These are phyloP conservation scores for Dysphania ambrosioides DNA, from an alignment of 148 eudicot species.

Conservation along the genomic window DNA sequence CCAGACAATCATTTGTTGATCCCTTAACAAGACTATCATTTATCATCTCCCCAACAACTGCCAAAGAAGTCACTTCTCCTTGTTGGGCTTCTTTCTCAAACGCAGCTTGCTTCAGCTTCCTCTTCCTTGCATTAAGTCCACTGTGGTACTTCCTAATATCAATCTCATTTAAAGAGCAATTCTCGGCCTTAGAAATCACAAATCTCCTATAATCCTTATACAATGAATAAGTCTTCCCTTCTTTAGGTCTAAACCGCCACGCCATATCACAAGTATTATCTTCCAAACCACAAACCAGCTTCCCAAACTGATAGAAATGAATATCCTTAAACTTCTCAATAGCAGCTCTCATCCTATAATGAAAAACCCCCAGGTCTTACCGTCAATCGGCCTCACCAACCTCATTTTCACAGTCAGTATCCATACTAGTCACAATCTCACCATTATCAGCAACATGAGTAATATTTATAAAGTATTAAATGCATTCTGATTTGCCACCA, in stretches of 20 bases:
- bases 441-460: slow-evolving; percentile 51
- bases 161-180: slow-evolving; percentile 65
- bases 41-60: slow-evolving; percentile 65
- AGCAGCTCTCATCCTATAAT: slow-evolving; percentile 83
- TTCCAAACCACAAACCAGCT: slow-evolving; percentile 60
- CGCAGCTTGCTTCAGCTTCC: slow-evolving; percentile 47
- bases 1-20: no score
- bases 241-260: slow-evolving; percentile 90
- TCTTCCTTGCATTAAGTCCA: slow-evolving; percentile 84
- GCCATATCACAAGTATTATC: slow-evolving; percentile 91
- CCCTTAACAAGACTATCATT: slow-evolving; percentile 79
- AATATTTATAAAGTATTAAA: slow-evolving; percentile 55
- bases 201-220: slow-evolving; percentile 85
- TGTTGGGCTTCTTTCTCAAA: slow-evolving; percentile 47
- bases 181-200: slow-evolving; percentile 49
- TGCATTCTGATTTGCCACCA: slow-evolving; percentile 59
- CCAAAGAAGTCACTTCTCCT: slow-evolving; percentile 32
- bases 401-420: slow-evolving; percentile 47
- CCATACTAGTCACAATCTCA: slow-evolving; percentile 25
- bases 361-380: slow-evolving; percentile 74
- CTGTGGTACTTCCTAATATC: slow-evolving; percentile 81
- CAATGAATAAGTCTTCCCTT: slow-evolving; percentile 68
- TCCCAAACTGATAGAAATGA: slow-evolving; percentile 85
- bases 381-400: slow-evolving; percentile 69
- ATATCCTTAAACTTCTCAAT: slow-evolving; percentile 82